phyloP scores from a whole-genome alignment of 2,329 filamentous ascomycete species.

The Neocatenulostroma microsporum region DNA sequence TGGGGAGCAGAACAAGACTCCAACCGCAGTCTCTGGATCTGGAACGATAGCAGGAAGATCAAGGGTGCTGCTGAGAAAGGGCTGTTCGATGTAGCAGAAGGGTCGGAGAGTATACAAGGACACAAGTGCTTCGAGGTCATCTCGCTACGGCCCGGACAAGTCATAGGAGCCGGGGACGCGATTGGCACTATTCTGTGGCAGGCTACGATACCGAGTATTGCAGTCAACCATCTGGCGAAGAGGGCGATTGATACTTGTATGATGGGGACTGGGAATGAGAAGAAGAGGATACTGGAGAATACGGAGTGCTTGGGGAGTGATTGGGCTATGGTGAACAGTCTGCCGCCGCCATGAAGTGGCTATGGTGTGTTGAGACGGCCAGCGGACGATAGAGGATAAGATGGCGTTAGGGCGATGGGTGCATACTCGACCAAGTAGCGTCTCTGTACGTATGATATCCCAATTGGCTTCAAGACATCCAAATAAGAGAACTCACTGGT shows the following conservation, averaged over 20 bases:
- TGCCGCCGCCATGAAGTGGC: no score
- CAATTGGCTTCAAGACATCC: no score
- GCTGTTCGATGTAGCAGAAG: slow-evolving; percentile 25
- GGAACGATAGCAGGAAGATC: slow-evolving; percentile 27
- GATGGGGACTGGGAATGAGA: slow-evolving; percentile 21
- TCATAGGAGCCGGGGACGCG: slow-evolving; percentile 25
- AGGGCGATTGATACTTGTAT: slow-evolving; percentile 24
- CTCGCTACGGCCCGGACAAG: slow-evolving; percentile 26
- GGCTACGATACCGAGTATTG: slow-evolving; percentile 23
- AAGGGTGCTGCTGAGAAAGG: slow-evolving; percentile 33
- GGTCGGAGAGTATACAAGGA: slow-evolving; percentile 21
- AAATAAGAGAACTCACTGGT: no score
- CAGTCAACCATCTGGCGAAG: slow-evolving; percentile 27
- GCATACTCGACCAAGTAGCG: no score
- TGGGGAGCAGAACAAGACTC: slow-evolving; percentile 35
- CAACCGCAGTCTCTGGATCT: slow-evolving; percentile 32
- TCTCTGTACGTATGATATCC: no score
- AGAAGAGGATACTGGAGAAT: slow-evolving; percentile 30
- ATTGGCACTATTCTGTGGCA: slow-evolving; percentile 25
- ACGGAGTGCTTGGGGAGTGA: slow-evolving; percentile 29
- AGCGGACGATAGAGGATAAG: no score
- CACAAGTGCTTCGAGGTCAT: slow-evolving; percentile 30
- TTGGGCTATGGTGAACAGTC: slow-evolving; percentile 28
- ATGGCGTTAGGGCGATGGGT: no score
- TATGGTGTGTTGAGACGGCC: no score